These are phyloP conservation scores for Radiomyces spectabilis DNA, from an alignment of 192 early-diverging fungal genomes.

Conservation along the genomic window DNA sequence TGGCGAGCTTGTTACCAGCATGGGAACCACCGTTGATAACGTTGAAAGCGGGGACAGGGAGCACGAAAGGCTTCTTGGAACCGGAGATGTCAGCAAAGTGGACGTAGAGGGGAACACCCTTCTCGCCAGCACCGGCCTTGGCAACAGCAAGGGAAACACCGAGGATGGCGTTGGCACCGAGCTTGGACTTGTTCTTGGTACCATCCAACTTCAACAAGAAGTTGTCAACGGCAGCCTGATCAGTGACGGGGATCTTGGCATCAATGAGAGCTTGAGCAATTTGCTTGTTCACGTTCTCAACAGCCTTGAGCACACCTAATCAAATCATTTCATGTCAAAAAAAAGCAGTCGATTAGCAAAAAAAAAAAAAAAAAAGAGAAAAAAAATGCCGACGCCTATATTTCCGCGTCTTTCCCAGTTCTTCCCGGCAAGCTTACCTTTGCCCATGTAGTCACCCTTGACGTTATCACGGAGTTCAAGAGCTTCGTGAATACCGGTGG, in stretches of 20 bases:
- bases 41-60: conserved; percentile 97
- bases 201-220: conserved; percentile 92
- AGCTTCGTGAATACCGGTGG: conserved; percentile 98
- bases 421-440: too few species aligned
- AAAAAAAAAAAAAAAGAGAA: too few species aligned
- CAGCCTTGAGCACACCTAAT: conserved; percentile 82
- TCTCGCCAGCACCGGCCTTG: conserved; percentile 92
- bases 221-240: conserved; percentile 86
- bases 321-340: too few species aligned
- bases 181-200: conserved; percentile 91
- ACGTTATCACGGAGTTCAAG: conserved; percentile 94
- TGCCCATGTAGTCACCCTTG: conserved; percentile 84
- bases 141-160: conserved; percentile 95
- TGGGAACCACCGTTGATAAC: conserved; percentile 99
- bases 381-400: too few species aligned
- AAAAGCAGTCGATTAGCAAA: too few species aligned
- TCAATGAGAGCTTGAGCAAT: conserved; percentile 81
- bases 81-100: conserved; percentile 90
- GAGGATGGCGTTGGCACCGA: conserved; percentile 97
- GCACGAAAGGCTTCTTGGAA: conserved; percentile 77
- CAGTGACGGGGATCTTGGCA: conserved; percentile 73
- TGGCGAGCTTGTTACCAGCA: conserved; percentile 99
- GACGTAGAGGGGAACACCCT: conserved; percentile 90
- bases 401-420: too few species aligned
- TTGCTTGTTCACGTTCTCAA: conserved; percentile 83